phyloP scores from a whole-genome alignment of 1,284 basidiomycete species.

The Pseudozyma pruni region DNA sequence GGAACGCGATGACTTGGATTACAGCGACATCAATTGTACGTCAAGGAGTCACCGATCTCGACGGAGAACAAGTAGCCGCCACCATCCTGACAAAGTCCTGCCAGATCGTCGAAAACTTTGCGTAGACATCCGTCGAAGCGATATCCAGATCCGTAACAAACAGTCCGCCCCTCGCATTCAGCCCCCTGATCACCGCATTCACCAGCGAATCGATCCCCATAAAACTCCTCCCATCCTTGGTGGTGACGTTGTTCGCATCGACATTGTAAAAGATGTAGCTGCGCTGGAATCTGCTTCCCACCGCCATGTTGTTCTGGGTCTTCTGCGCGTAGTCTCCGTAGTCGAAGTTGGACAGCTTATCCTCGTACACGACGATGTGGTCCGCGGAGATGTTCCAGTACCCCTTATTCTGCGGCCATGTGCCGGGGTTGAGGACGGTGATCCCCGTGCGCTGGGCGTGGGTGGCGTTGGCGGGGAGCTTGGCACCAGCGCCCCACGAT shows the following conservation, averaged over 20 bases:
- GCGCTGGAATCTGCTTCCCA: constrained; percentile 6
- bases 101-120: constrained; percentile 20
- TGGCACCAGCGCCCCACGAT: neutral
- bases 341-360: constrained; percentile 30
- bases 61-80: neutral
- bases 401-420: constrained; percentile 12
- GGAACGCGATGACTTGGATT: no score
- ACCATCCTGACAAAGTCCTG: constrained; percentile 16
- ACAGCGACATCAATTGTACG: no score
- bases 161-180: constrained; percentile 12
- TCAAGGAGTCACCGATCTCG: no score
- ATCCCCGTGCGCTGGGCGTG: constrained; percentile 3
- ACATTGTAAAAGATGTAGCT: constrained; percentile 32
- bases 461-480: neutral
- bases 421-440: constrained; percentile 25
- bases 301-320: neutral
- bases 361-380: constrained; percentile 26
- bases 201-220: constrained; percentile 5
- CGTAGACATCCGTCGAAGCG: constrained; percentile 11
- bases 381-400: constrained; percentile 16
- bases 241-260: constrained; percentile 1
- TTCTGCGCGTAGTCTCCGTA: constrained; percentile 10
- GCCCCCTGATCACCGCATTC: constrained; percentile 1
- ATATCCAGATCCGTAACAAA: constrained; percentile 26
- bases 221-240: constrained; percentile 14